Base-by-base conservation (phyloP, 345 rosid genomes). In the Camelina sativa region DNA sequence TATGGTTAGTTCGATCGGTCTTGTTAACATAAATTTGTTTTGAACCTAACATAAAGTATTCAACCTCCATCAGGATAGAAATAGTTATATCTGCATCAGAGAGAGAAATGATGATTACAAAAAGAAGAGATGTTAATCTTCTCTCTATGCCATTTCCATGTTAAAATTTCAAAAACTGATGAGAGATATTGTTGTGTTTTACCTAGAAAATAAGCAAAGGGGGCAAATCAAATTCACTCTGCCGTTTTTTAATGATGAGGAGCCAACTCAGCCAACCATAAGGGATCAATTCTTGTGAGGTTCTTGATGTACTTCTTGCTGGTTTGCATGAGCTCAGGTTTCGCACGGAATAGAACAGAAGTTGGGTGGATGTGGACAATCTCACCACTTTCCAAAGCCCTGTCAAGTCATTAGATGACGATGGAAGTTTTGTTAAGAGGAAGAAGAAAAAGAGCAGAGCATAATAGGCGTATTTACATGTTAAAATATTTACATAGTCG, bases 361-460 rank as follows among this genome's bases (percentile, higher is more conserved):
- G 91, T 81, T 52, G 98, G 98, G 80, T 94, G 98, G 80, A 94
- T 85, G 76, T 85, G 87, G 80, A 94, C 98, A 51, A 77, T 67
- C 83, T 86, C 88, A 68, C 95, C 97, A 76, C 93, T 87, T 60
- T 89, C 90, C 83, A 94, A 83, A 64, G 93, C 95, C 96, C 98
- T 94, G 81, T 73, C 78, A 80, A 71, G 69, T 57, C 62, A 66
- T 54, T 62, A 66, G 38, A 65, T 50, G 76, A 63, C 23, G 35
- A 65, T 37, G 7, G 41, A 37, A 62, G 30, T 9, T 55, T 44
- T 55, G 11, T 37, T 25, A 56, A 17, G 17, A 17, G 17, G 17
- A 17, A 17, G 17, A 17, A 17, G 17, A 17, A 17, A 28, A 79
- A 12, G 62, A 19, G 30, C 63, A 40, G 50, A 69, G 37, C 47